Conservation (phyloP, 2,329 filamentous ascomycete species). For the Fusarium sp. region DNA sequence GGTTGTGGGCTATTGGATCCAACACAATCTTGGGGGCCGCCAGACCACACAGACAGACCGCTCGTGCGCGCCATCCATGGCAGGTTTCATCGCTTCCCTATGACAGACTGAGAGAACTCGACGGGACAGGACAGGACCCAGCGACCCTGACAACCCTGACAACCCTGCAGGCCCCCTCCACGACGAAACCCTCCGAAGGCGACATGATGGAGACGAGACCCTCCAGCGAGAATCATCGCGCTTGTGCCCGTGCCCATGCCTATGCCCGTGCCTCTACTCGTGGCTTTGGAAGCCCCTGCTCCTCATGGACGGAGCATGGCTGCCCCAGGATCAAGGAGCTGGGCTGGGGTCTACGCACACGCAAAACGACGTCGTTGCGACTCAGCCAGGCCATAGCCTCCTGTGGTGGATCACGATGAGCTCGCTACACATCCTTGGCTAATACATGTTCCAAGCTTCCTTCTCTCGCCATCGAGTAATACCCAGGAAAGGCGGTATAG, state of each 20-base stretch:
- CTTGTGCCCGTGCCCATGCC: slow-evolving; percentile 9
- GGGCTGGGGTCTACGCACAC: slow-evolving; percentile 10
- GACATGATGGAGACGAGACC: slow-evolving; percentile 17
- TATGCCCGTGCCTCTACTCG: slow-evolving; percentile 1
- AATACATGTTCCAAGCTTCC: neutral
- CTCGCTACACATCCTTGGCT: neutral
- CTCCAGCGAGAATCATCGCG: slow-evolving; percentile 5
- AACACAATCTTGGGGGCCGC: neutral
- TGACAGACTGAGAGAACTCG: slow-evolving; percentile 6
- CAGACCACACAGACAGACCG: slow-evolving; percentile 1
- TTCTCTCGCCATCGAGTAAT: neutral
- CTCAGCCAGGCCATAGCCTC: neutral
- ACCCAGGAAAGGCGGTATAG: neutral
- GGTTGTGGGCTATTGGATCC: neutral
- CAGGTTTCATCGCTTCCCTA: slow-evolving; percentile 1
- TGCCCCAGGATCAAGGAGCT: slow-evolving; percentile 23
- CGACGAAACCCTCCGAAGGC: slow-evolving; percentile 11
- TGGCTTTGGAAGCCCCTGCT: slow-evolving; percentile 5
- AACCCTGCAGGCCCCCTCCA: slow-evolving; percentile 18
- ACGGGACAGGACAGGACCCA: slow-evolving; percentile 17
- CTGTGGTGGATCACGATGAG: slow-evolving; percentile 3
- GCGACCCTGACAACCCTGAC: slow-evolving; percentile 13
- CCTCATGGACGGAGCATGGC: slow-evolving; percentile 24
- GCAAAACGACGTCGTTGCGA: neutral
- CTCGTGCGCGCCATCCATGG: neutral